Evolutionary conservation across 108 stramenopile genomes (phyloP).

Genomic region (Conticribra guillardii): DNA sequence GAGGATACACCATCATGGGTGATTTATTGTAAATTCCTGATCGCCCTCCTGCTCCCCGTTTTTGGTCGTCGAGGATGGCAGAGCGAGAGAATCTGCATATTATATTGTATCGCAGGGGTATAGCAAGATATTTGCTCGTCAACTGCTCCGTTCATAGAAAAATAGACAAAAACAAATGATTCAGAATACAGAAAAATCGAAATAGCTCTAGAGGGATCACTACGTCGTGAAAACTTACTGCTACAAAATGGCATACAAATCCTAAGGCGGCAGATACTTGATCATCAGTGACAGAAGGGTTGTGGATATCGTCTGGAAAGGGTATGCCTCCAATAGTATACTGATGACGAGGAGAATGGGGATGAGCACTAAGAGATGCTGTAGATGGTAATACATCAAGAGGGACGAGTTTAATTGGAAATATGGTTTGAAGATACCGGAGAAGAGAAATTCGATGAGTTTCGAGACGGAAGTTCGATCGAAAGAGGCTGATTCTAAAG

Average conservation of each 20-base stretch:
- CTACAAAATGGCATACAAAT: constrained; percentile 74
- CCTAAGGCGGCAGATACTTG: constrained; percentile 86
- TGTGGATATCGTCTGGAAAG: constrained; percentile 73
- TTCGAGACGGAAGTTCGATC: constrained; percentile 24
- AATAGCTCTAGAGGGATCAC: no score
- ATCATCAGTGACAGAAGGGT: constrained; percentile 67
- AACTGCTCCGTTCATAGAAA: no score
- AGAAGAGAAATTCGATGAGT: constrained; percentile 31
- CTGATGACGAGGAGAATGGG: constrained; percentile 23
- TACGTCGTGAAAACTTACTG: no score
- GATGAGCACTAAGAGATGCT: constrained; percentile 7
- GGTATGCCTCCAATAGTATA: constrained; percentile 64
- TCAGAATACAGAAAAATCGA: no score
- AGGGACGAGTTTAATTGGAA: constrained; percentile 31
- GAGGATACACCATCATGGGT: constrained; percentile 58
- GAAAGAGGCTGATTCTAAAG: constrained; percentile 12
- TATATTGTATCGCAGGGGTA: constrained; percentile 76
- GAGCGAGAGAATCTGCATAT: constrained; percentile 89
- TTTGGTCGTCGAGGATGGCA: constrained; percentile 40
- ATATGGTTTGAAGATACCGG: constrained; percentile 21
- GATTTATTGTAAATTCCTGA: constrained; percentile 1
- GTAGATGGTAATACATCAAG: not conserved
- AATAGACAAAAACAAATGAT: no score
- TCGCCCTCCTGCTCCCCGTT: constrained; percentile 6
- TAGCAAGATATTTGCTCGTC: constrained; percentile 80